These are phyloP conservation scores for Kregervanrija pseudodelftensis DNA, from an alignment of 805 yeast genomes.

Conservation along the genomic window DNA sequence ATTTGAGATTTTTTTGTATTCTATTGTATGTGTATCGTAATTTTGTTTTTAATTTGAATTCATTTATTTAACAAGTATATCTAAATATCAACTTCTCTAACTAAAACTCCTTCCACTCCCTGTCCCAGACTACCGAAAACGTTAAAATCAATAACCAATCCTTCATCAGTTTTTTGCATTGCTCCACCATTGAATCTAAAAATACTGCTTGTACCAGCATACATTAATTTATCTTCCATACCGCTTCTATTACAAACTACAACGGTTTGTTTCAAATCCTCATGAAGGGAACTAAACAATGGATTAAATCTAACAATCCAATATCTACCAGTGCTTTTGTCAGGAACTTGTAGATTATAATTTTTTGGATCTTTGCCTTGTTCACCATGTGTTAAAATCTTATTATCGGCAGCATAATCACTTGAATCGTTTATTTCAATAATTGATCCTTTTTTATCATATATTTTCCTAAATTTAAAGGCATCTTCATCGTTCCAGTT, in stretches of 20 bases:
- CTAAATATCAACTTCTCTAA: slow-evolving; percentile 47
- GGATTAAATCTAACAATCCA: slow-evolving; percentile 61
- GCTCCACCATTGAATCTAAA: slow-evolving; percentile 43
- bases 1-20: slow-evolving; percentile 1
- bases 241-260: slow-evolving; percentile 71
- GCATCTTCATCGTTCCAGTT: slow-evolving; percentile 17
- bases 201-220: slow-evolving; percentile 61
- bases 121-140: slow-evolving; percentile 52
- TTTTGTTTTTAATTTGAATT: neutral
- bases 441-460: slow-evolving; percentile 9
- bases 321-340: slow-evolving; percentile 33
- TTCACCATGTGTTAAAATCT: slow-evolving; percentile 1
- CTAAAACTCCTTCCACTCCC: slow-evolving; percentile 57
- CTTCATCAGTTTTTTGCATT: slow-evolving; percentile 17
- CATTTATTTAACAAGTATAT: neutral
- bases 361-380: slow-evolving; percentile 1
- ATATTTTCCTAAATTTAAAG: slow-evolving; percentile 12
- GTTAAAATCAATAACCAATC: slow-evolving; percentile 35
- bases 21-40: slow-evolving; percentile 4
- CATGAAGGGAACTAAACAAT: slow-evolving; percentile 14
- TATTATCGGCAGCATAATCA: slow-evolving; percentile 1
- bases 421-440: slow-evolving; percentile 15
- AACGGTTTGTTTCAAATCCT: slow-evolving; percentile 25
- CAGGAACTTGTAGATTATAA: slow-evolving; percentile 13
- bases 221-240: slow-evolving; percentile 59